Conservation (phyloP, 2,329 filamentous ascomycete species). For the Monosporascus sp. region DNA sequence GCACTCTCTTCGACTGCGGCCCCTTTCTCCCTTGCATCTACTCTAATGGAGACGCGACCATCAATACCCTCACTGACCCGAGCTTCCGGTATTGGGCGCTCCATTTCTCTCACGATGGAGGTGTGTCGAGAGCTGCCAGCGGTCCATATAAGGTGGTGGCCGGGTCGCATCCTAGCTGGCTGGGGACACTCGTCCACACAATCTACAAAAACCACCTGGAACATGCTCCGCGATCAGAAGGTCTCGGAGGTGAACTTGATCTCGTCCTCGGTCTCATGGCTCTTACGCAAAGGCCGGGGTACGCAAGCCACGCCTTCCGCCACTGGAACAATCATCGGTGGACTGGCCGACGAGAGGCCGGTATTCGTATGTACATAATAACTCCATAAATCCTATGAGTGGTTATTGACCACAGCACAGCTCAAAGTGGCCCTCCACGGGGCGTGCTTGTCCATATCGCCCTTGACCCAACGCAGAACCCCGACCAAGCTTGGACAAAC, state of each 20-base stretch:
- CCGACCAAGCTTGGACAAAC: not conserved
- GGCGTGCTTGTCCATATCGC: slow-evolving; percentile 12
- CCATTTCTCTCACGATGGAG: not conserved
- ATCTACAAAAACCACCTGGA: slow-evolving; percentile 4
- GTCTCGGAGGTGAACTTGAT: slow-evolving; percentile 9
- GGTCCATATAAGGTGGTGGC: slow-evolving; percentile 3
- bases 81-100: not conserved
- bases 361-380: slow-evolving; percentile 1
- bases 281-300: slow-evolving; percentile 4
- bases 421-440: slow-evolving; percentile 1
- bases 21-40: slow-evolving; percentile 10
- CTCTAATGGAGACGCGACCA: slow-evolving; percentile 3
- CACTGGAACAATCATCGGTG: slow-evolving; percentile 2
- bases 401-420: not conserved
- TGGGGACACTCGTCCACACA: slow-evolving; percentile 9
- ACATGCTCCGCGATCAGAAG: not conserved
- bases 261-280: slow-evolving; percentile 14
- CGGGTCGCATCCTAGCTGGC: slow-evolving; percentile 9
- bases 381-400: not conserved
- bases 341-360: not conserved
- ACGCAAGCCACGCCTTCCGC: slow-evolving; percentile 8
- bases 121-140: slow-evolving; percentile 3
- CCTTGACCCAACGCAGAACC: slow-evolving; percentile 2
- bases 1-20: slow-evolving; percentile 12
- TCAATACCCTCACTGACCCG: not conserved